phyloP scores from a whole-genome alignment of 2,329 filamentous ascomycete species.

The Ascochyta fabae region DNA sequence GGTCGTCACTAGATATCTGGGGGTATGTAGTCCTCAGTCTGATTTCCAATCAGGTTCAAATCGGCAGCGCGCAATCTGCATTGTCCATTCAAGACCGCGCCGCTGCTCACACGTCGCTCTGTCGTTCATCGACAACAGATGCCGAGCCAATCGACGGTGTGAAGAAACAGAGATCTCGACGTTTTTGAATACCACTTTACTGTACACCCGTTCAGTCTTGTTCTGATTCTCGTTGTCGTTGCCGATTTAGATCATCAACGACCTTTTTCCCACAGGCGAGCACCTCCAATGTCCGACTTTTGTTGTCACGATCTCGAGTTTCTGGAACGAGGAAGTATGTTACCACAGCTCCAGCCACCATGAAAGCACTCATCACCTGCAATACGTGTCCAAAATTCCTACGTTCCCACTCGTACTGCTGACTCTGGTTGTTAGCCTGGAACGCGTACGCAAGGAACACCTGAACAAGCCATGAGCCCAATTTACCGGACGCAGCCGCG shows the following conservation, averaged over 20 bases:
- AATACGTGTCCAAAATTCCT: slow-evolving; percentile 40
- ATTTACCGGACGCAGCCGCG: slow-evolving; percentile 60
- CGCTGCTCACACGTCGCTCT: too few relatives aligned
- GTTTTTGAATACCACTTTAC: too few relatives aligned
- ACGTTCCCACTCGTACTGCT: slow-evolving; percentile 33
- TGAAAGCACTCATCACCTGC: slow-evolving; percentile 45
- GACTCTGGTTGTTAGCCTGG: slow-evolving; percentile 19
- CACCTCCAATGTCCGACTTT: slow-evolving; percentile 41
- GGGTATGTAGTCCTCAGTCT: too few relatives aligned
- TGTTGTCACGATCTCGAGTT: slow-evolving; percentile 42
- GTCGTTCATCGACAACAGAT: too few relatives aligned
- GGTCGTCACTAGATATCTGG: too few relatives aligned
- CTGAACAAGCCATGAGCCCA: slow-evolving; percentile 57
- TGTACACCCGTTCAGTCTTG: slow-evolving; percentile 15
- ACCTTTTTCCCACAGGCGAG: slow-evolving; percentile 40
- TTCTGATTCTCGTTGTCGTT: slow-evolving; percentile 33
- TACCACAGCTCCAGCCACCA: slow-evolving; percentile 41
- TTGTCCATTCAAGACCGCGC: too few relatives aligned
- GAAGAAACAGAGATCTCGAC: too few relatives aligned
- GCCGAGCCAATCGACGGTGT: too few relatives aligned
- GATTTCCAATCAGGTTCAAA: too few relatives aligned
- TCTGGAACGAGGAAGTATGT: slow-evolving; percentile 44
- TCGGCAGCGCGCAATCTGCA: too few relatives aligned
- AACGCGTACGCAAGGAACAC: slow-evolving; percentile 47
- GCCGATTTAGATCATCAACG: slow-evolving; percentile 39